phyloP scores from a whole-genome alignment of 345 rosid genomes.

The Aethionema arabicum region DNA sequence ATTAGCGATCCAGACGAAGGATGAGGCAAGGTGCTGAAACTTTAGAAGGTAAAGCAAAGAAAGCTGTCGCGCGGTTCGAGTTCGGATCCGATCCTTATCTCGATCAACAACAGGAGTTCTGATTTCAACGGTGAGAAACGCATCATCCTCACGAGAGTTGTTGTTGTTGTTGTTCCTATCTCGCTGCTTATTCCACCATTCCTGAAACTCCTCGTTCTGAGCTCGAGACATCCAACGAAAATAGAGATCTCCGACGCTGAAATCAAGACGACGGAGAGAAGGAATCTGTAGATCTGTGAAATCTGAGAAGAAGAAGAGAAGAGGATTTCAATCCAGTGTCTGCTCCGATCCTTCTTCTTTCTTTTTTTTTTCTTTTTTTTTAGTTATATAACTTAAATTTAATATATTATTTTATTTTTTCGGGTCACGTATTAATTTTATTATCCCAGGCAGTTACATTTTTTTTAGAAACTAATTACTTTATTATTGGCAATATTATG shows the following conservation, averaged over 20 bases:
- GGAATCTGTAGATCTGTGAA: slow-evolving; percentile 12
- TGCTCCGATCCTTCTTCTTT: not conserved
- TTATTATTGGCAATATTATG: too few species aligned
- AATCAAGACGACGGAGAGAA: not conserved
- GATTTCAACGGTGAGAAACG: slow-evolving; percentile 58
- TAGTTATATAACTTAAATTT: not conserved
- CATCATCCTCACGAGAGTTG: slow-evolving; percentile 28
- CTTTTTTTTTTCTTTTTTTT: not conserved
- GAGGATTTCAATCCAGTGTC: slow-evolving; percentile 24
- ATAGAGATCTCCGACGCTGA: not conserved
- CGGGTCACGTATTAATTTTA: too few species aligned
- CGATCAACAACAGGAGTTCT: slow-evolving; percentile 41
- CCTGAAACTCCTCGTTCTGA: slow-evolving; percentile 66
- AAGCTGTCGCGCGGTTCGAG: slow-evolving; percentile 75
- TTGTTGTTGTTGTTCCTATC: slow-evolving; percentile 38
- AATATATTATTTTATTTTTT: too few species aligned
- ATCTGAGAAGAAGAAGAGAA: slow-evolving; percentile 17
- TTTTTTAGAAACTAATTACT: too few species aligned
- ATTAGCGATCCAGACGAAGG: slow-evolving; percentile 53
- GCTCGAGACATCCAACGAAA: slow-evolving; percentile 46
- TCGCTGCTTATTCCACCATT: slow-evolving; percentile 90
- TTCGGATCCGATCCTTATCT: slow-evolving; percentile 56
- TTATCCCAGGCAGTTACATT: too few species aligned
- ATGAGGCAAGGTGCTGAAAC: slow-evolving; percentile 60
- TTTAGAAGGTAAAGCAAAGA: slow-evolving; percentile 64